Evolutionary conservation across 805 yeast genomes (phyloP).

Genomic region (Sugiyamaella marilandica): DNA sequence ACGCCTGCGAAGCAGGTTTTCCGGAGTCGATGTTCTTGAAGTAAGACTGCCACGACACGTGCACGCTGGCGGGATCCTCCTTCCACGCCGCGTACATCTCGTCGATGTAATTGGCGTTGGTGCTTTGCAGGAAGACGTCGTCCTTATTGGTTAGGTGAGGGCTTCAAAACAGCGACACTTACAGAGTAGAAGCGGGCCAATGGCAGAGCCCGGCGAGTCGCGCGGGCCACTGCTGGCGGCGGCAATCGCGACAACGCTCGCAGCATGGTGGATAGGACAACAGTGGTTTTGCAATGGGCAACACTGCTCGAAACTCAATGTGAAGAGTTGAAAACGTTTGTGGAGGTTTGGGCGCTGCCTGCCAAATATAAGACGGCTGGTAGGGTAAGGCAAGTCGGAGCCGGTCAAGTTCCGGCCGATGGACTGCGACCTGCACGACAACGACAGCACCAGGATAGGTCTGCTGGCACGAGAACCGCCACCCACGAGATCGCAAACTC

Average conservation of each 20-base stretch:
- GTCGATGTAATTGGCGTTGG: constrained; percentile 88
- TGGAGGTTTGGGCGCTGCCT: background rate
- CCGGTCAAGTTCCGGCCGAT: constrained; percentile 1
- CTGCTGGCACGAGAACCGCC: too few species aligned
- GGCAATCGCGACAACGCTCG: constrained; percentile 2
- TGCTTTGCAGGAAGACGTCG: constrained; percentile 78
- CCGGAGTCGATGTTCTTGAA: constrained; percentile 82
- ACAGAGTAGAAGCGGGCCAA: background rate
- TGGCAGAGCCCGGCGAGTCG: background rate
- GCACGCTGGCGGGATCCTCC: constrained; percentile 84
- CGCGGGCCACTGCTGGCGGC: constrained; percentile 1
- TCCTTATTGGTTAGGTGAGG: constrained; percentile 8
- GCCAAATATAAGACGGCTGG: constrained; percentile 1
- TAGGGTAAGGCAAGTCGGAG: background rate
- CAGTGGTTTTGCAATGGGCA: background rate
- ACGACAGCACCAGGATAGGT: too few species aligned
- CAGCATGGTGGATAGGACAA: background rate
- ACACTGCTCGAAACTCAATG: background rate
- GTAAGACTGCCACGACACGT: constrained; percentile 92
- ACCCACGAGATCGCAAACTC: too few species aligned
- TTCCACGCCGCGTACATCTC: constrained; percentile 97
- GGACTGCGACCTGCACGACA: too few species aligned
- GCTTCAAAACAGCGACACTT: background rate
- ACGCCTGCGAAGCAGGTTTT: constrained; percentile 66
- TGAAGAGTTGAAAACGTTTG: constrained; percentile 1